Base-by-base conservation (phyloP, 2,329 filamentous ascomycete genomes). In the Penicillium sp. region DNA sequence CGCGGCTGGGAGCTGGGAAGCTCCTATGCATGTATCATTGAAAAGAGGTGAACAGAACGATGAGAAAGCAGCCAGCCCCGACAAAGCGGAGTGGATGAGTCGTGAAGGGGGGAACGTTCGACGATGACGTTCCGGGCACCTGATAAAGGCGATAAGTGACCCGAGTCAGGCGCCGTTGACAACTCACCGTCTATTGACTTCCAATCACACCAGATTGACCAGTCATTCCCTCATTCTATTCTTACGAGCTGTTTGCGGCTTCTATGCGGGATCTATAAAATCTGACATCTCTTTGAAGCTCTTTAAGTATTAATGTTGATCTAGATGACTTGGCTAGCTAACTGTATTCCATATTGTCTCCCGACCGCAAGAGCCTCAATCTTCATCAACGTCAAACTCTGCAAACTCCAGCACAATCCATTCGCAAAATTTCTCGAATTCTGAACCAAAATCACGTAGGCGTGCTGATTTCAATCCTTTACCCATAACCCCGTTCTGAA, bases 371-470 rank as follows among this genome's bases (percentile, higher is more conserved):
- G 22, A 38, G 13, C 18, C 32, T 57, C 50, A 63, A 41, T 76
- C 75, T 7, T 78, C 75, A 13, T 78, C 73, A 18, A 18, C 46
- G 42, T 77, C 68, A 53, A 79, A 78, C 59, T 81, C 78, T 38
- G 67, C 83, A 76, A 83, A 96, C 75, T 96, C 89, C 36, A 86
- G 80, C 9, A 96, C 88, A 42, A 97, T 81, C 92, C 92, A 97
- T 50, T 91, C 81, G 68, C 92, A 97, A 69, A 94, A 97, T 67
- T 84, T 82, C 77, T 97, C 93, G 85, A 92, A 97, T 62, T 89
- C 84, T 34, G 84, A 75, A 46, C 84, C 83, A 90, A 92, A 97
- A 71, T 92, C 82, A 70, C 85, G 85, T 72, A 97, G 74, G 58
- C 87, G 81, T 70, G 85, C 70, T 0, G 89, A 89, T 70, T 94